A percentile compares a stretch with the other conserved stretches of the same genome.
These are phyloP conservation scores for Vitis hybrid DNA, from an alignment of 177 flowering plant genomes.

Conservation along the genomic window DNA sequence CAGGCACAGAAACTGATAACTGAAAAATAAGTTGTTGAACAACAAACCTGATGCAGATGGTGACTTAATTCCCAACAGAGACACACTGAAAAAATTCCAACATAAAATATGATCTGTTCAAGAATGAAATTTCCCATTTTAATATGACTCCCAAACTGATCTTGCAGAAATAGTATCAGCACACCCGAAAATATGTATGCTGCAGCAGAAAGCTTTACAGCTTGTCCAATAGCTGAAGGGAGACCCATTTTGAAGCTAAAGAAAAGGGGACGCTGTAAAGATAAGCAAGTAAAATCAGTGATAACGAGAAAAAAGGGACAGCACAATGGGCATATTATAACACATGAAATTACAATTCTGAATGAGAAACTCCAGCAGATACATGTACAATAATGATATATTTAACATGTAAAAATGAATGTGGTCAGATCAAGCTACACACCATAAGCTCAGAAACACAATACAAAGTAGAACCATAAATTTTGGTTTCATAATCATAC, in stretches of 20 bases:
- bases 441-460: neutral
- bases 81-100: slow-evolving; percentile 54
- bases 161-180: slow-evolving; percentile 40
- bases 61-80: slow-evolving; percentile 82
- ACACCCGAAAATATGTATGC: slow-evolving; percentile 50
- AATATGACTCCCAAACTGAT: slow-evolving; percentile 24
- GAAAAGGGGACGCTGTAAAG: slow-evolving; percentile 78
- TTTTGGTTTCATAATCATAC: too few relatives aligned
- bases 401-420: too few relatives aligned
- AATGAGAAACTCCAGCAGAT: too few relatives aligned
- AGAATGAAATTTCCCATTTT: slow-evolving; percentile 37
- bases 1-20: neutral
- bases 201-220: slow-evolving; percentile 57
- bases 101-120: slow-evolving; percentile 49
- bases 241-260: slow-evolving; percentile 95
- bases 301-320: neutral
- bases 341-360: too few relatives aligned
- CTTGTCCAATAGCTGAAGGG: slow-evolving; percentile 52
- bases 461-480: too few relatives aligned
- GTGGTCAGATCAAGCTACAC: neutral
- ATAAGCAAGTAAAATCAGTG: slow-evolving; percentile 20
- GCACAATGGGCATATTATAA: too few relatives aligned
- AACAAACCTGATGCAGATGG: slow-evolving; percentile 80
- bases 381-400: too few relatives aligned
- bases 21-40: neutral